Evolutionary conservation across 78 protist species (phyloP).

Genomic region (Polysphondylium violaceum): DNA sequence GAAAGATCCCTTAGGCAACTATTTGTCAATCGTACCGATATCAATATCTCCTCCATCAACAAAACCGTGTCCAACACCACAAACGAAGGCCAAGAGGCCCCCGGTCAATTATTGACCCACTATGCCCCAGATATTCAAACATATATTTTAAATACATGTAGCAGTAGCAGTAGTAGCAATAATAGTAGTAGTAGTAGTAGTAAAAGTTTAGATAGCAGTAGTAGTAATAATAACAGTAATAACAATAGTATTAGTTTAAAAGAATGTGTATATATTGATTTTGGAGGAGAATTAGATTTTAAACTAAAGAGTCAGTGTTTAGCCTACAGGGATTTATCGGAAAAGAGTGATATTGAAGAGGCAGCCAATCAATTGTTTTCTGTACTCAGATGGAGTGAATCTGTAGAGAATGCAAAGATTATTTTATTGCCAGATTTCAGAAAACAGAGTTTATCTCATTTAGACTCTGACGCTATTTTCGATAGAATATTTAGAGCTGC

Average conservation of each 20-base stretch:
- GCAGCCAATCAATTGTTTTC: constrained; percentile 71
- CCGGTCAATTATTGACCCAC: constrained; percentile 75
- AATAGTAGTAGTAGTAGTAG: neutral
- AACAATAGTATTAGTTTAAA: neutral
- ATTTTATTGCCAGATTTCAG: constrained; percentile 63
- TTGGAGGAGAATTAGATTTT: constrained; percentile 43
- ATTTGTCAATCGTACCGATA: neutral
- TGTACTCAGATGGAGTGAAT: constrained; percentile 70
- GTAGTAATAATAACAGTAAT: constrained; percentile 6
- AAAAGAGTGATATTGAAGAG: constrained; percentile 4
- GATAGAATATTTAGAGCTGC: constrained; percentile 77
- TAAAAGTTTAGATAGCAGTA: neutral
- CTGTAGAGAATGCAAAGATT: constrained; percentile 30
- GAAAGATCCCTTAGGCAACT: constrained; percentile 8
- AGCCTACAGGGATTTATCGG: constrained; percentile 66
- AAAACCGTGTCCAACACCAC: constrained; percentile 45
- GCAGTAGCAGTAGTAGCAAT: neutral
- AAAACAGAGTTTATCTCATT: neutral
- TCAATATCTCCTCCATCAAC: constrained; percentile 26
- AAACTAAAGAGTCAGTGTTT: constrained; percentile 18
- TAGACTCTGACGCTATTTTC: constrained; percentile 61
- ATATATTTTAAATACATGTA: constrained; percentile 26
- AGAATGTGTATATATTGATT: constrained; percentile 69
- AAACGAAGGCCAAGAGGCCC: constrained; percentile 71
- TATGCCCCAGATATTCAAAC: constrained; percentile 81